A percentile compares a stretch with the other conserved stretches of the same genome.
These are phyloP conservation scores for Juglanconis oblonga DNA, from an alignment of 2,329 filamentous ascomycete genomes.

Conservation along the genomic window DNA sequence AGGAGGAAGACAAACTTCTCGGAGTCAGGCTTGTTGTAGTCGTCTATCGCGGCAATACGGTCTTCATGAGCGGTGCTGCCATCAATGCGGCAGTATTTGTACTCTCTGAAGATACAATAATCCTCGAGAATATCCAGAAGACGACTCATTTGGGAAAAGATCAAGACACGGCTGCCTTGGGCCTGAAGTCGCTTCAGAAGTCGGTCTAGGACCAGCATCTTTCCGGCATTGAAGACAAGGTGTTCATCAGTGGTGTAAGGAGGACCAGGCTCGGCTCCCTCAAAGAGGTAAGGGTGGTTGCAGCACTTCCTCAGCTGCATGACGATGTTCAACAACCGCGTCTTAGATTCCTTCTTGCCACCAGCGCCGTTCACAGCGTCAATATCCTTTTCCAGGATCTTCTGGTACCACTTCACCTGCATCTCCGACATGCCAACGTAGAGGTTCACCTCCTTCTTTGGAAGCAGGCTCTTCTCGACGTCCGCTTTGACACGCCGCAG, in stretches of 20 bases:
- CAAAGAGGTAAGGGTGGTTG: conserved; percentile 97
- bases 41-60: conserved; percentile 94
- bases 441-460: conserved; percentile 95
- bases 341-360: conserved; percentile 97
- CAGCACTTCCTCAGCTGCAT: conserved; percentile 99
- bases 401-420: conserved; percentile 99
- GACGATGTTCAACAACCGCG: conserved; percentile 93
- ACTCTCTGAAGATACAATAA: conserved; percentile 93
- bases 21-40: conserved; percentile 93
- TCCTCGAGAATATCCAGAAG: conserved; percentile 95
- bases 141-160: conserved; percentile 99
- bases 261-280: conserved; percentile 93
- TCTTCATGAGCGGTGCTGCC: conserved; percentile 96
- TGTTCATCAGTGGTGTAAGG: conserved; percentile 99
- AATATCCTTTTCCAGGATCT: conserved; percentile 98
- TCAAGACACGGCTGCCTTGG: conserved; percentile 91
- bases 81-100: conserved; percentile 96
- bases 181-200: conserved; percentile 78
- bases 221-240: conserved; percentile 86
- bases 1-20: conserved; percentile 97
- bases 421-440: conserved; percentile 99
- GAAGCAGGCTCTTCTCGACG: conserved; percentile 94
- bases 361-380: conserved; percentile 96
- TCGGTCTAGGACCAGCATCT: conserved; percentile 96
- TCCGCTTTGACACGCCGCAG: conserved; percentile 95